These are phyloP conservation scores for Colletotrichum coccodes DNA, from an alignment of 2,329 filamentous ascomycete genomes.

Conservation along the genomic window DNA sequence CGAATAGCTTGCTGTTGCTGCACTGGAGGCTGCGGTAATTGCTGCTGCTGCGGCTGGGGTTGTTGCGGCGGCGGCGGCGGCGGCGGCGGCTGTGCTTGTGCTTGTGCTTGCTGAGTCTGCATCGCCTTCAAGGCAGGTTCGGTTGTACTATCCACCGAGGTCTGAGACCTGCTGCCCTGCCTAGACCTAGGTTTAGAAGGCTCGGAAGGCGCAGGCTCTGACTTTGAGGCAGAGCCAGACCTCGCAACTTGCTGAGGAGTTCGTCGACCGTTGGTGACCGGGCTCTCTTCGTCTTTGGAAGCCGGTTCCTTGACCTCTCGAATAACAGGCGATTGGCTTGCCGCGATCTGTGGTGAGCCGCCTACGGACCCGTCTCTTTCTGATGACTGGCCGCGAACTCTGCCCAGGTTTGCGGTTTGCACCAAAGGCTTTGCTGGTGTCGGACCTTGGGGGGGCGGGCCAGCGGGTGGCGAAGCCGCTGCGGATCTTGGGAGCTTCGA, in stretches of 20 bases:
- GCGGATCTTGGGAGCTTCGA: slow-evolving; percentile 53
- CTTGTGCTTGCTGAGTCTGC: slow-evolving; percentile 18
- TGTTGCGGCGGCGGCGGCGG: slow-evolving; percentile 16
- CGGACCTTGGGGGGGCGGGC: slow-evolving; percentile 65
- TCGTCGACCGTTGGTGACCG: slow-evolving; percentile 68
- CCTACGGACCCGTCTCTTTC: slow-evolving; percentile 51
- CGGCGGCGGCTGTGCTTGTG: slow-evolving; percentile 6
- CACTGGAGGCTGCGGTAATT: slow-evolving; percentile 14
- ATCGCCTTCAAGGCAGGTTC: slow-evolving; percentile 62
- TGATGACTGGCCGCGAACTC: slow-evolving; percentile 60
- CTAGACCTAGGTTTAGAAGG: slow-evolving; percentile 46
- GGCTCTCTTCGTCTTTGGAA: slow-evolving; percentile 58
- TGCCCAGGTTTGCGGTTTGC: slow-evolving; percentile 51
- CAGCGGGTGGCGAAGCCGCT: slow-evolving; percentile 47
- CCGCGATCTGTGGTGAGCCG: slow-evolving; percentile 47
- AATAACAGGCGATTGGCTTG: slow-evolving; percentile 53
- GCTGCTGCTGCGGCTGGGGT: slow-evolving; percentile 42
- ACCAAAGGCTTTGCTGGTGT: slow-evolving; percentile 58
- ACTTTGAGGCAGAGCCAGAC: slow-evolving; percentile 48
- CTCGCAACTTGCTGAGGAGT: slow-evolving; percentile 66
- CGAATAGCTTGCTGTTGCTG: slow-evolving; percentile 51
- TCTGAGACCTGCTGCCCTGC: slow-evolving; percentile 65
- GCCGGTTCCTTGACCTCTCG: slow-evolving; percentile 44
- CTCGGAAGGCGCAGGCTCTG: slow-evolving; percentile 44
- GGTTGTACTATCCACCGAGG: slow-evolving; percentile 74